Percentiles rank a stretch among this genome's conserved stretches.
Evolutionary conservation across 179 eudicot genomes (phyloP).

Genomic region (Silene noctiflora): DNA sequence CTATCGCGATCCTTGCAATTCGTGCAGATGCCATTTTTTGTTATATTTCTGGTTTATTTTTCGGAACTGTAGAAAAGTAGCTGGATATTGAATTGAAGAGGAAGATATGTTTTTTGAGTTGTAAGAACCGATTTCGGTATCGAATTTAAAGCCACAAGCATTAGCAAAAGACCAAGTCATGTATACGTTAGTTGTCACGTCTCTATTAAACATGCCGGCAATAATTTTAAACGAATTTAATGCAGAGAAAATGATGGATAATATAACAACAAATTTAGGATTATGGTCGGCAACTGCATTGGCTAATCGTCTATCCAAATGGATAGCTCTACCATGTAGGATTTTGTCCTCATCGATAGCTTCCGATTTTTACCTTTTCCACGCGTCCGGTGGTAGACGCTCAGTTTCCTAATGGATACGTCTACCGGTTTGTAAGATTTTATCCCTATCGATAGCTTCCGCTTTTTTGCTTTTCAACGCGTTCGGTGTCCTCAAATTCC

Average conservation of each 20-base stretch:
- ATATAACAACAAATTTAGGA: not conserved
- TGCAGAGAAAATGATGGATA: not conserved
- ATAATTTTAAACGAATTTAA: constrained; percentile 1
- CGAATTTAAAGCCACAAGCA: not conserved
- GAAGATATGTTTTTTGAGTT: not conserved
- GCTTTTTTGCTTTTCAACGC: too few species aligned
- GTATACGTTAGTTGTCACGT: not conserved
- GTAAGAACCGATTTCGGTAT: not conserved
- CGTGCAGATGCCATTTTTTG: constrained; percentile 23
- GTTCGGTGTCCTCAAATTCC: too few species aligned
- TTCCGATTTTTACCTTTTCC: constrained; percentile 6
- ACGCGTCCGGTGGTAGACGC: not conserved
- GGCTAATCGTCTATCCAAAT: not conserved
- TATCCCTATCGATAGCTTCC: not conserved
- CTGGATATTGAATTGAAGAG: not conserved
- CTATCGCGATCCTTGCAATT: constrained; percentile 29
- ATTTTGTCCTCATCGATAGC: not conserved
- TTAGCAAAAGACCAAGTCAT: not conserved
- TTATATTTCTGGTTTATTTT: too few species aligned
- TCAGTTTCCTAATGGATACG: not conserved
- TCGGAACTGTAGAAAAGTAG: not conserved
- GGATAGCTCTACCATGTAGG: not conserved
- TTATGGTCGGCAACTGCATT: constrained; percentile 1
- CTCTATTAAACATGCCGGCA: constrained; percentile 2
- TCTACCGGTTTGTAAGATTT: not conserved